These are phyloP conservation scores for Begonia masoniana DNA, from an alignment of 306 rosid genomes.

Conservation along the genomic window DNA sequence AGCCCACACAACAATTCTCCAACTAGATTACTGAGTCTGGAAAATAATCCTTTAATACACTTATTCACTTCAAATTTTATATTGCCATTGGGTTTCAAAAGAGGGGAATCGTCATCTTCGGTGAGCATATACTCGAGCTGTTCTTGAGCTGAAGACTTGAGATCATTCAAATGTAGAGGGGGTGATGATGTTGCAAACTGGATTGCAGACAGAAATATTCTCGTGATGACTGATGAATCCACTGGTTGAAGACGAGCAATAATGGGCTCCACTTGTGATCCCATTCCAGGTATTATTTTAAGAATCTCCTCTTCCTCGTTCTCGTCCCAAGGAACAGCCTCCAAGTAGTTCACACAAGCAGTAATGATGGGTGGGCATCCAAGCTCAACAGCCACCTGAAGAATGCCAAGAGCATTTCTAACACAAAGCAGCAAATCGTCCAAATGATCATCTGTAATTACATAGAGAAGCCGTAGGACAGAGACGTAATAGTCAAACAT, in stretches of 20 bases:
- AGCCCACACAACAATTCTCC: constrained; percentile 40
- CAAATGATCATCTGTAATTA: constrained; percentile 30
- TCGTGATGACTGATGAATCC: constrained; percentile 32
- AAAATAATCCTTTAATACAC: constrained; percentile 46
- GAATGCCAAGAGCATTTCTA: constrained; percentile 66
- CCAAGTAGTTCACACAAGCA: constrained; percentile 73
- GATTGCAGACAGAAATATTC: constrained; percentile 55
- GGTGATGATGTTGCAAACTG: constrained; percentile 75
- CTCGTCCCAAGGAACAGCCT: constrained; percentile 93
- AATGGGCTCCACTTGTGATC: constrained; percentile 55
- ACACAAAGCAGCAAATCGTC: constrained; percentile 80
- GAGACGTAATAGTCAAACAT: constrained; percentile 68
- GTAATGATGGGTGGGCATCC: constrained; percentile 54
- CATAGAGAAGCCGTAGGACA: constrained; percentile 66
- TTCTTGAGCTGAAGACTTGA: constrained; percentile 84
- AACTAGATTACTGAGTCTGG: constrained; percentile 35
- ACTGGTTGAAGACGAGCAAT: constrained; percentile 93
- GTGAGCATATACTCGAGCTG: constrained; percentile 92
- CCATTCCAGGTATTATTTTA: constrained; percentile 59
- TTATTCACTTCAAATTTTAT: constrained; percentile 58
- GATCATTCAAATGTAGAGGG: constrained; percentile 40
- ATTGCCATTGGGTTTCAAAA: constrained; percentile 47
- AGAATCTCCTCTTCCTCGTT: constrained; percentile 91
- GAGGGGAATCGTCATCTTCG: constrained; percentile 82
- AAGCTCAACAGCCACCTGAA: constrained; percentile 67